Conservation (phyloP, 345 rosid species). For the Acer yangbiense region DNA sequence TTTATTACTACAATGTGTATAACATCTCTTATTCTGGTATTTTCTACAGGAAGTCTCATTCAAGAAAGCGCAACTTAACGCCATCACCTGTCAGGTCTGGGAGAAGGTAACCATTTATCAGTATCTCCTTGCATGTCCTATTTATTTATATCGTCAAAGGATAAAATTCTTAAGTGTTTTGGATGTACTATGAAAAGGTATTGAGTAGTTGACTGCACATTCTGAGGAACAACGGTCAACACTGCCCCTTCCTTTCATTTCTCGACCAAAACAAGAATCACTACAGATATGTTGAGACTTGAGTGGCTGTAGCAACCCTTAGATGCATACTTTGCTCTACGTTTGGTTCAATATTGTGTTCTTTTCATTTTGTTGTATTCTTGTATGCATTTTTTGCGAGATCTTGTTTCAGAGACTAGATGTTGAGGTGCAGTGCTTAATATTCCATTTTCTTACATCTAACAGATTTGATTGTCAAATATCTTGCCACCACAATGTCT, state of each 20-base stretch:
- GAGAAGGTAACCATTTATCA: conserved; percentile 64
- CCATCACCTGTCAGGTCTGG: conserved; percentile 86
- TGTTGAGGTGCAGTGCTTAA: neutral
- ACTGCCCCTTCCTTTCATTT: neutral
- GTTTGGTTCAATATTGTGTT: neutral
- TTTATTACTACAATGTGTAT: conserved; percentile 6
- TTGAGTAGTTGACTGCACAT: neutral
- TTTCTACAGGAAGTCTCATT: conserved; percentile 56
- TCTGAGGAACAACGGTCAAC: neutral
- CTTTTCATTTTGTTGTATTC: neutral
- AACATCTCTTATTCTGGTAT: conserved; percentile 28
- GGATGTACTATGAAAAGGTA: conserved; percentile 12
- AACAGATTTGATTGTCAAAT: neutral
- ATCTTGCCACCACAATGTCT: neutral
- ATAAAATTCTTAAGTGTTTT: neutral
- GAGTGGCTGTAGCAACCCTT: neutral
- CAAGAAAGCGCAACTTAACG: conserved; percentile 59
- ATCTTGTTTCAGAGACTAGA: too few species aligned
- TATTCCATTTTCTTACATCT: neutral
- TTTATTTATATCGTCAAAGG: neutral
- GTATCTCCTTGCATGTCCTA: conserved; percentile 18
- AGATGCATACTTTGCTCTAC: neutral
- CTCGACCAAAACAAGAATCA: neutral
- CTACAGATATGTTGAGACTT: neutral
- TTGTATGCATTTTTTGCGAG: too few species aligned